Evolutionary conservation across 345 rosid species (phyloP), one percentile per base, ranked within the genome.

Genomic region (Hibiscus syriacus): DNA sequence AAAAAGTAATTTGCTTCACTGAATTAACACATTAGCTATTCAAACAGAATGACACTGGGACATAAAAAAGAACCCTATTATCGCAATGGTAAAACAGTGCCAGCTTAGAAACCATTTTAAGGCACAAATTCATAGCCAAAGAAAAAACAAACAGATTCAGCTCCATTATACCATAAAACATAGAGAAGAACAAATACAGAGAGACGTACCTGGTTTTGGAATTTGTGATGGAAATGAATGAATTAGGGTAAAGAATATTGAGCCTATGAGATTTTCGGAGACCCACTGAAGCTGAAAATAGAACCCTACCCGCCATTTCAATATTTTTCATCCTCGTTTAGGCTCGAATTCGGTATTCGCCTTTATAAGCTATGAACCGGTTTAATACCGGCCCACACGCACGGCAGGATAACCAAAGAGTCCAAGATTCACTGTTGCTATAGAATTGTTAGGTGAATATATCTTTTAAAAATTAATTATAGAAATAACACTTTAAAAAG

Each of bases 271-370:
- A 68, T 55, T 69, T 66, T 53, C 64, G 77, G 53, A 81, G 68
- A 60, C 64, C 57, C 34, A 60, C n/a, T n/a, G n/a, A n/a, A n/a
- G n/a, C 6, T 6, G 73, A 63, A 17, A 43, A n/a, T 11, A 66
- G 64, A 70, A 74, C 78, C 80, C 88, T 78, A 68, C 77, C 81
- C 66, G 58, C 76, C 76, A 74, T 76, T 63, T 66, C 50, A 23
- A 2, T 13, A 19, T n/a, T 59, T 3, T 36, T 20, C 65, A 11
- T 38, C 1, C 36, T 53, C 17, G 20, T 46, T 17, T 8, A 6
- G 62, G 43, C 26, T 20, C n/a, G 3, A 14, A 4, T 3, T 1
- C 25, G 19, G 13, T 10, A 29, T 36, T 60, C 17, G 29, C 10
- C n/a, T 20, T 60, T 60, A 20, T 36, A 2, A 17, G 46, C 27